These are phyloP conservation scores for Fraxinus latifolia DNA, from an alignment of 305 asterid genomes.

Conservation along the genomic window DNA sequence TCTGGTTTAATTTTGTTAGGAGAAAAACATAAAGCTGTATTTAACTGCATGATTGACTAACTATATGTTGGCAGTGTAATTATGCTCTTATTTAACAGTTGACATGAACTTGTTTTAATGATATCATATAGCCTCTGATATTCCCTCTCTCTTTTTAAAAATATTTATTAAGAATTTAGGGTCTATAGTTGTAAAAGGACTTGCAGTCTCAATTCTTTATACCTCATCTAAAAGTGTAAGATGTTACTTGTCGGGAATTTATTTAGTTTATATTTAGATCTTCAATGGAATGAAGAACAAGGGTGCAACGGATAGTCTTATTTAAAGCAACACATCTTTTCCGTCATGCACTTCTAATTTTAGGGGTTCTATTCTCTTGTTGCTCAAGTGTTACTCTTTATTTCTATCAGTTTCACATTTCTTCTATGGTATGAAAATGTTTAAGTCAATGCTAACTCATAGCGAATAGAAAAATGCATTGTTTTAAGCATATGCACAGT, in stretches of 20 bases:
- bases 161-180: not conserved
- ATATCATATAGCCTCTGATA: not conserved
- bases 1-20: not conserved
- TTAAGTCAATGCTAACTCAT: not conserved
- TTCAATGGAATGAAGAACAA: not conserved
- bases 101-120: not conserved
- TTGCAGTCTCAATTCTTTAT: not conserved
- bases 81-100: not conserved
- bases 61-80: not conserved
- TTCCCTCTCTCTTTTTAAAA: not conserved
- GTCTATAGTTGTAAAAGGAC: not conserved
- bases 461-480: not conserved
- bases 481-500: slow-evolving; percentile 19
- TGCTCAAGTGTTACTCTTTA: not conserved
- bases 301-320: not conserved
- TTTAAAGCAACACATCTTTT: not conserved
- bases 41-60: not conserved
- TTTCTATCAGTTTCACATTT: not conserved
- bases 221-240: not conserved
- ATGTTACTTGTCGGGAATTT: not conserved
- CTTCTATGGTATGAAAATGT: not conserved
- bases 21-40: not conserved
- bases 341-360: not conserved
- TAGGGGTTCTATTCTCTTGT: not conserved
- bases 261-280: not conserved